Percentiles rank a stretch among this genome's conserved stretches.
These are phyloP conservation scores for Penicillium chermesinum DNA, from an alignment of 495 filamentous ascomycete genomes.

Conservation along the genomic window DNA sequence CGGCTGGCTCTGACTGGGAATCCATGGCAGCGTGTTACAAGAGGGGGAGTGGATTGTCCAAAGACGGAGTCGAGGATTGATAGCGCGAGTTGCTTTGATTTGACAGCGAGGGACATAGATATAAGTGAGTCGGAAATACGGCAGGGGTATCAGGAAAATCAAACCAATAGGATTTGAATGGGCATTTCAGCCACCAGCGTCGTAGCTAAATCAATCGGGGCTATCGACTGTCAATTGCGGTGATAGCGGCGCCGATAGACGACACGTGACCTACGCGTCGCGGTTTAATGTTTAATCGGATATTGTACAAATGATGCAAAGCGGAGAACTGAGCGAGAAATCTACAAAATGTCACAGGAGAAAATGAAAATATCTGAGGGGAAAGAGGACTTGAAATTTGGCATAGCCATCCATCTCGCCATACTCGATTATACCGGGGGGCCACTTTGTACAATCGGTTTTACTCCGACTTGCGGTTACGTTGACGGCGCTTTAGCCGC, in stretches of 20 bases:
- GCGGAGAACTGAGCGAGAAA: neutral
- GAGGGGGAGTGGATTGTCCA: constrained; percentile 1
- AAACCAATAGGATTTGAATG: neutral
- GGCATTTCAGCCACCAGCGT: neutral
- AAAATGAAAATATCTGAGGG: no score
- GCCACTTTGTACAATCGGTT: neutral
- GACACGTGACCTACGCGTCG: constrained; percentile 5
- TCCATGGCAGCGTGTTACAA: constrained; percentile 25
- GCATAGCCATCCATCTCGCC: neutral
- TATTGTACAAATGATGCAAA: neutral
- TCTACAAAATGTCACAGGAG: neutral
- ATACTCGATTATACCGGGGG: neutral
- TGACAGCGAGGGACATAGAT: neutral
- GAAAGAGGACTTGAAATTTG: neutral
- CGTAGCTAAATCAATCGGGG: neutral
- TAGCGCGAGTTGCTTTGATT: neutral
- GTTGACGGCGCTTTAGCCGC: constrained; percentile 30
- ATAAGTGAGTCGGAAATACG: neutral
- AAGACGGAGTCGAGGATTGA: neutral
- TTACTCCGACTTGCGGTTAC: constrained; percentile 31
- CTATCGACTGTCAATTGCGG: neutral
- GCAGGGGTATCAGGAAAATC: neutral
- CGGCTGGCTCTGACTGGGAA: constrained; percentile 15
- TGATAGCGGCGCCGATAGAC: neutral
- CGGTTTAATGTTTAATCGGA: neutral